Percentiles rank a stretch among this genome's conserved stretches.
Conservation (phyloP, 208 protist genomes). For the Zelonia costaricensis region DNA sequence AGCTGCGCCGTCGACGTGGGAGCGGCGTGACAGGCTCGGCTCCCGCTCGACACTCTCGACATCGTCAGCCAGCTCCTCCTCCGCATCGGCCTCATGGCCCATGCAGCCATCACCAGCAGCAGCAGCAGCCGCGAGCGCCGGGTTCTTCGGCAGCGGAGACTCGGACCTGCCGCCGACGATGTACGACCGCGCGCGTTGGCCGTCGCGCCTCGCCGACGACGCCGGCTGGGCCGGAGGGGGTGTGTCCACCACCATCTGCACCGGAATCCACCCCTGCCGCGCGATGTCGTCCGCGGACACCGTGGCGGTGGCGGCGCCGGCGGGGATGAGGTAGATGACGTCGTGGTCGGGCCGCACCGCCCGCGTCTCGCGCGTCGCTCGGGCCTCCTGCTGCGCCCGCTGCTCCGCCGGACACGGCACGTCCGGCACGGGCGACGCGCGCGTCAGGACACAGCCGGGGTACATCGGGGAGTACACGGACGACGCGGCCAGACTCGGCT, state of each 20-base stretch:
- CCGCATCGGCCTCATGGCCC: background rate
- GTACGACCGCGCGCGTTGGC: background rate
- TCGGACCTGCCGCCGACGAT: slow-evolving; percentile 10
- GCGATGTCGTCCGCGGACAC: slow-evolving; percentile 37
- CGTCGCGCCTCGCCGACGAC: background rate
- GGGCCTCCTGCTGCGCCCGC: slow-evolving; percentile 22
- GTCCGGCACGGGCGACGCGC: slow-evolving; percentile 20
- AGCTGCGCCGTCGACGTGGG: background rate
- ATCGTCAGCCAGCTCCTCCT: too few relatives aligned
- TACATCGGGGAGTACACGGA: background rate
- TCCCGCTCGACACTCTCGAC: slow-evolving; percentile 9
- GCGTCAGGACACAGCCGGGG: background rate
- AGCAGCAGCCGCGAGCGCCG: background rate
- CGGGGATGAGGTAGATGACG: slow-evolving; percentile 27
- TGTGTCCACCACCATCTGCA: slow-evolving; percentile 26
- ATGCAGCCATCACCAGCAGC: background rate
- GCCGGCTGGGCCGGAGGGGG: background rate
- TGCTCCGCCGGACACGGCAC: slow-evolving; percentile 17
- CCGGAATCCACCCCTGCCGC: slow-evolving; percentile 39
- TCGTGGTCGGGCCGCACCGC: slow-evolving; percentile 18
- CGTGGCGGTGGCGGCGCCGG: slow-evolving; percentile 15
- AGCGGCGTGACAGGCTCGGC: slow-evolving; percentile 2
- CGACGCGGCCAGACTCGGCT: too few relatives aligned
- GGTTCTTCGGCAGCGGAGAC: slow-evolving; percentile 7
- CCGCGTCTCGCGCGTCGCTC: slow-evolving; percentile 17